Conservation (phyloP, 257 asterid genomes). For the Solanum lycopersicoides region DNA sequence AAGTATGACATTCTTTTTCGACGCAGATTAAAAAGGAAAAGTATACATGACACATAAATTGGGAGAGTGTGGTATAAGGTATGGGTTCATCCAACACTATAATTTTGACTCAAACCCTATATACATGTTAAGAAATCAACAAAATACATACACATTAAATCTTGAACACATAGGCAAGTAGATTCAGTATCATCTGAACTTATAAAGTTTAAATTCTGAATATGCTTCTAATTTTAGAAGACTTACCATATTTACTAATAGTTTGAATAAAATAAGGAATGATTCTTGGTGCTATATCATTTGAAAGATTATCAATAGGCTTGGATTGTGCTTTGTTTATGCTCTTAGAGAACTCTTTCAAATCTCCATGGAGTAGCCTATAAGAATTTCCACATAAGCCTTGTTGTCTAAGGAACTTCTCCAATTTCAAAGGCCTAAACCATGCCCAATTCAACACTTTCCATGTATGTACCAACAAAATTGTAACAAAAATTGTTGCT, state of each 20-base stretch:
- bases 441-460: conserved; percentile 23
- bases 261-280: conserved; percentile 4
- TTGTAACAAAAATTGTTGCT: neutral
- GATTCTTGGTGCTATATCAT: conserved; percentile 15
- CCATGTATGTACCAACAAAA: conserved; percentile 1
- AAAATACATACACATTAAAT: neutral
- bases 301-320: conserved; percentile 18
- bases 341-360: conserved; percentile 8
- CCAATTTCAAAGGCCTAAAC: conserved; percentile 20
- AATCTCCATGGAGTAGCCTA: conserved; percentile 26
- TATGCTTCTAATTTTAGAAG: accelerated
- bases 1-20: neutral
- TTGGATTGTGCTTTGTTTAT: conserved; percentile 16
- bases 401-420: conserved; percentile 14
- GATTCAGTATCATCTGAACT: neutral
- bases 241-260: neutral
- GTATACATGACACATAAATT: neutral
- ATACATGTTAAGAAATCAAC: neutral
- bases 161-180: neutral
- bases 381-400: conserved; percentile 27
- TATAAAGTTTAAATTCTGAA: neutral
- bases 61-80: neutral
- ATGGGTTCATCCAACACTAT: neutral
- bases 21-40: neutral
- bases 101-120: neutral